Evolutionary conservation across 768 basidiomycete species (phyloP).

Genomic region (Termitomyces sp.): DNA sequence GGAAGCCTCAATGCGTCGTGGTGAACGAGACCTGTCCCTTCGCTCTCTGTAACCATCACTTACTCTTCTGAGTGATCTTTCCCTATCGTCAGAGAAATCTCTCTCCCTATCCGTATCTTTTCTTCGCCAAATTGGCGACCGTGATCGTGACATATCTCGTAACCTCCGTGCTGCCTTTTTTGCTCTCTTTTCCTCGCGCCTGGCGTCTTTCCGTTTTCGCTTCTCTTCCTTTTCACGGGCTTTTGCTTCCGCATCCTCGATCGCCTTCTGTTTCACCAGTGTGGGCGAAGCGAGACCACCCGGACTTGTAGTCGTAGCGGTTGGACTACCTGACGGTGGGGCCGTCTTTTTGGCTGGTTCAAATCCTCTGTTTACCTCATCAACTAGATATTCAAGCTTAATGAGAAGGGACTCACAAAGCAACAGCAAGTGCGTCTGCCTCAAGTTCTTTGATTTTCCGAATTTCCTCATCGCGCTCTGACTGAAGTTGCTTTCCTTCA

Average conservation of each 20-base stretch:
- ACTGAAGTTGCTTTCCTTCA: conserved; percentile 38
- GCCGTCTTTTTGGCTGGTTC: conserved; percentile 45
- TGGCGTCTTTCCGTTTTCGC: conserved; percentile 43
- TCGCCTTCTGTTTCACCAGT: conserved; percentile 10
- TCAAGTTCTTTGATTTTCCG: conserved; percentile 80
- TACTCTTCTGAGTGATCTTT: neutral
- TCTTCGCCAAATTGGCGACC: conserved; percentile 19
- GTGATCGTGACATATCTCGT: conserved; percentile 23
- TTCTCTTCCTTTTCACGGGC: conserved; percentile 45
- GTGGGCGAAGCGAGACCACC: conserved; percentile 4
- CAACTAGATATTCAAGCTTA: neutral
- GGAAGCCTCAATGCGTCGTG: conserved; percentile 15
- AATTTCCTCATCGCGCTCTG: conserved; percentile 67
- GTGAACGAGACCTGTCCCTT: conserved; percentile 2
- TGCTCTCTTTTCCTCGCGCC: conserved; percentile 42
- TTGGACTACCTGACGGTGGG: conserved; percentile 16
- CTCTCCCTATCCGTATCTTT: conserved; percentile 16
- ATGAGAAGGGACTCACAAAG: conserved; percentile 44
- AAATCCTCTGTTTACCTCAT: conserved; percentile 53
- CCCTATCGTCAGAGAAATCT: conserved; percentile 6
- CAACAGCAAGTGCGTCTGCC: conserved; percentile 79
- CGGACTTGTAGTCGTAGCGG: conserved; percentile 1
- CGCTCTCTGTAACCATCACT: neutral
- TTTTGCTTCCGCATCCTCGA: conserved; percentile 15
- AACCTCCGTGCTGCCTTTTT: conserved; percentile 19